Conservation (phyloP, 352 stramenopile genomes). For the Phytophthora sp. region DNA sequence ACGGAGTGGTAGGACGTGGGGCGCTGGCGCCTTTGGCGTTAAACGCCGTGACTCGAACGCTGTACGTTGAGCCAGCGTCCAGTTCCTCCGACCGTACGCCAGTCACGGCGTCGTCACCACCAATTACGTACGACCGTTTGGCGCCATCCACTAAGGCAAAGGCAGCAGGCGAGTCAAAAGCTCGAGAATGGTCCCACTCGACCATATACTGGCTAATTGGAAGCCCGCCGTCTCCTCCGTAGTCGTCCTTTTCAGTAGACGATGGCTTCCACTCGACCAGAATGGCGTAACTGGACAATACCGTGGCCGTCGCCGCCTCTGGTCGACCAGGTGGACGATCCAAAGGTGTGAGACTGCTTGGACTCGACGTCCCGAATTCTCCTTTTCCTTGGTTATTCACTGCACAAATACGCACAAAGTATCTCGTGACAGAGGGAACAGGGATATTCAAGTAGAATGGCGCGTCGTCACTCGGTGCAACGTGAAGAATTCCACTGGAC, state of each 20-base stretch:
- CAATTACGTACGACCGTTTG: constrained; percentile 85
- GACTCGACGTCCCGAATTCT: constrained; percentile 43
- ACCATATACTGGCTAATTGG: constrained; percentile 96
- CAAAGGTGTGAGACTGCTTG: constrained; percentile 55
- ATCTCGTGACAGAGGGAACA: constrained; percentile 58
- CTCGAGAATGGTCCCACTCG: constrained; percentile 92
- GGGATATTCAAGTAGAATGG: constrained; percentile 94
- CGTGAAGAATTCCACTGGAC: neutral
- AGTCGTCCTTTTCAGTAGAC: constrained; percentile 82
- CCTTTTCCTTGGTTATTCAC: constrained; percentile 92
- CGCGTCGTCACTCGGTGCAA: constrained; percentile 25
- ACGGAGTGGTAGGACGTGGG: constrained; percentile 43
- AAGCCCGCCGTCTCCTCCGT: constrained; percentile 91
- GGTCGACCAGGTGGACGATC: constrained; percentile 81
- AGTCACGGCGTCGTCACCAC: constrained; percentile 92
- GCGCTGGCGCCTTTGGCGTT: constrained; percentile 75
- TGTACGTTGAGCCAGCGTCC: constrained; percentile 75
- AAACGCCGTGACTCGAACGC: constrained; percentile 76
- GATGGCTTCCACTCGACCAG: constrained; percentile 91
- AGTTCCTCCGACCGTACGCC: constrained; percentile 88
- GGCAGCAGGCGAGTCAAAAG: constrained; percentile 90
- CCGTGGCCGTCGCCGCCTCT: constrained; percentile 61
- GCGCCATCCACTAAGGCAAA: constrained; percentile 62
- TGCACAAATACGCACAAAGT: constrained; percentile 91
- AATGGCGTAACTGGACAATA: constrained; percentile 91